phyloP scores from a whole-genome alignment of 345 rosid species.

The Lenwebbia sp. region DNA sequence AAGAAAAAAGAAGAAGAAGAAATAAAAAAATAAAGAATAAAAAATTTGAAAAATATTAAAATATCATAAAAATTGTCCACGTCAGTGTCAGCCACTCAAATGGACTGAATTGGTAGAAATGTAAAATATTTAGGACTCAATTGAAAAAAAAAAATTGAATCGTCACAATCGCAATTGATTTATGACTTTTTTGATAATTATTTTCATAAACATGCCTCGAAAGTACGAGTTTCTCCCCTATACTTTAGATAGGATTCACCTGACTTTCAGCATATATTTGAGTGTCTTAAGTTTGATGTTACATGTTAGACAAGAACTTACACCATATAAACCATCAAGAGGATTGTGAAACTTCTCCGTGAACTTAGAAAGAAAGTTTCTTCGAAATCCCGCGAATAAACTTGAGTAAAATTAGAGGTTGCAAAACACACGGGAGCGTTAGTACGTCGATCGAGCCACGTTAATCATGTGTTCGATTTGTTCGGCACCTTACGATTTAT shows the following conservation, averaged over 20 bases:
- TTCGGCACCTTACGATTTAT: neutral
- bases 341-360: neutral
- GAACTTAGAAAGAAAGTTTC: neutral
- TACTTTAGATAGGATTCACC: rapidly evolving
- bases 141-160: no score
- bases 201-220: rapidly evolving
- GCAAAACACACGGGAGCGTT: rapidly evolving
- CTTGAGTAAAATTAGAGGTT: neutral
- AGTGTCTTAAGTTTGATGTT: neutral
- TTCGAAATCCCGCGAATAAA: rapidly evolving
- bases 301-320: neutral
- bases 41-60: no score
- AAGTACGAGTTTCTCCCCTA: rapidly evolving
- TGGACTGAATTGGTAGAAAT: no score
- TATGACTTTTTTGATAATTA: no score
- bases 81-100: no score
- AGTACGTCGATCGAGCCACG: rapidly evolving
- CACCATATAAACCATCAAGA: neutral
- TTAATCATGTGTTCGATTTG: neutral
- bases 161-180: no score
- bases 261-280: neutral
- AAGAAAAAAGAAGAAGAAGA: no score
- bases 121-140: no score
- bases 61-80: no score
- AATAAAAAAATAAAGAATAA: no score